A percentile compares a stretch with the other conserved stretches of the same genome.
Evolutionary conservation across 441 rosid species (phyloP).

Genomic region (Gossypium davidsonii): DNA sequence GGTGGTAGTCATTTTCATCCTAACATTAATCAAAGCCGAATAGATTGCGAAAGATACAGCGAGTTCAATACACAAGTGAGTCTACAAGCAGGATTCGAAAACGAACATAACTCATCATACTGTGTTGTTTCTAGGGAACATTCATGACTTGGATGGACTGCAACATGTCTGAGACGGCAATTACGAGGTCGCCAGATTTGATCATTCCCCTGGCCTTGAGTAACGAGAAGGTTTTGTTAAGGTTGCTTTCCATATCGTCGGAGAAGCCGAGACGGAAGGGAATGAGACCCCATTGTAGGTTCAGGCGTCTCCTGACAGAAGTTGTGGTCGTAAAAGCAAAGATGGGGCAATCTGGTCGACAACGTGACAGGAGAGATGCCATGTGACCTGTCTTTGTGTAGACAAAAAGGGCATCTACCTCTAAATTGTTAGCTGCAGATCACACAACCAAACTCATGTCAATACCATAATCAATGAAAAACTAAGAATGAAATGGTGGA

Average conservation of each 20-base stretch:
- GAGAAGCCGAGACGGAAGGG: conserved; percentile 90
- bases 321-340: conserved; percentile 80
- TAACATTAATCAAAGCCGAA: conserved; percentile 13
- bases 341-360: conserved; percentile 94
- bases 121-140: conserved; percentile 44
- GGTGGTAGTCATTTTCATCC: conserved; percentile 19
- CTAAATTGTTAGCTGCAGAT: conserved; percentile 83
- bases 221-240: conserved; percentile 82
- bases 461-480: not conserved
- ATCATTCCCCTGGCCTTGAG: conserved; percentile 96
- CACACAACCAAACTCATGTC: conserved; percentile 6
- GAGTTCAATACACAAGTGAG: conserved; percentile 11
- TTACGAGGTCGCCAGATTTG: conserved; percentile 91
- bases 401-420: conserved; percentile 90
- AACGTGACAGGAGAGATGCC: conserved; percentile 89
- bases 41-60: not conserved
- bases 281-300: conserved; percentile 94
- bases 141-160: conserved; percentile 93
- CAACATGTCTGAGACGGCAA: conserved; percentile 90
- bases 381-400: conserved; percentile 85
- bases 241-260: conserved; percentile 92
- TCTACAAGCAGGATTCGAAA: conserved; percentile 3
- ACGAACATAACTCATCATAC: not conserved
- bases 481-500: not conserved
- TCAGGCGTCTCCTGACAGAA: conserved; percentile 77